phyloP scores from a whole-genome alignment of 371 early-diverging fungal species.

The Funneliformis caledonium region DNA sequence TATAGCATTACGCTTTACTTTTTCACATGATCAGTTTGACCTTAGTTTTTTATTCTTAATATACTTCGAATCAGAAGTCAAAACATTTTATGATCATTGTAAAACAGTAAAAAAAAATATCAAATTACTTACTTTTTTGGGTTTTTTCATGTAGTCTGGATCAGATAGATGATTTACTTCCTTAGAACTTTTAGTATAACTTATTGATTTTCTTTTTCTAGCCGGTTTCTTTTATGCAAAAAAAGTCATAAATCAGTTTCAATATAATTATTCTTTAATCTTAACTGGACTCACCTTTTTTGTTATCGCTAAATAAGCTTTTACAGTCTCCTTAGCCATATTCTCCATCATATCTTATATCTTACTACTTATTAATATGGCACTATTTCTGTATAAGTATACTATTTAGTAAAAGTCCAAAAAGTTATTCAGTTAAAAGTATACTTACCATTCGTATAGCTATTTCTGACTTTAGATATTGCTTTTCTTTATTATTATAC shows the following conservation, averaged over 20 bases:
- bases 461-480: constrained; percentile 22
- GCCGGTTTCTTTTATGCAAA: too few species aligned
- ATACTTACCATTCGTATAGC: constrained; percentile 22
- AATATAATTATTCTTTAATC: too few species aligned
- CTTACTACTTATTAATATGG: constrained; percentile 12
- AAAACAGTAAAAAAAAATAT: background rate
- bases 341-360: constrained; percentile 21
- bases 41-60: background rate
- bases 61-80: background rate
- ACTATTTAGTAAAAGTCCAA: constrained; percentile 21
- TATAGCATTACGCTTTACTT: too few species aligned
- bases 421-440: constrained; percentile 11
- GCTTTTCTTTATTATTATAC: background rate
- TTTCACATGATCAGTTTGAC: background rate
- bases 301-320: background rate
- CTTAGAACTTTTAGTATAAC: too few species aligned
- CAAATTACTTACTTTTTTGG: constrained; percentile 20
- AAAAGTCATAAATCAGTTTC: too few species aligned
- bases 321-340: constrained; percentile 16
- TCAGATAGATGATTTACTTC: background rate
- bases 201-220: too few species aligned
- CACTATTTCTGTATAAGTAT: constrained; percentile 28
- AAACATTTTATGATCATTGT: background rate
- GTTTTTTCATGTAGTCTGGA: background rate
- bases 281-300: constrained; percentile 30